A percentile compares a stretch with the other conserved stretches of the same genome.
phyloP scores from a whole-genome alignment of 495 filamentous ascomycete genomes.

The Lasiosphaeriaceae sp. region DNA sequence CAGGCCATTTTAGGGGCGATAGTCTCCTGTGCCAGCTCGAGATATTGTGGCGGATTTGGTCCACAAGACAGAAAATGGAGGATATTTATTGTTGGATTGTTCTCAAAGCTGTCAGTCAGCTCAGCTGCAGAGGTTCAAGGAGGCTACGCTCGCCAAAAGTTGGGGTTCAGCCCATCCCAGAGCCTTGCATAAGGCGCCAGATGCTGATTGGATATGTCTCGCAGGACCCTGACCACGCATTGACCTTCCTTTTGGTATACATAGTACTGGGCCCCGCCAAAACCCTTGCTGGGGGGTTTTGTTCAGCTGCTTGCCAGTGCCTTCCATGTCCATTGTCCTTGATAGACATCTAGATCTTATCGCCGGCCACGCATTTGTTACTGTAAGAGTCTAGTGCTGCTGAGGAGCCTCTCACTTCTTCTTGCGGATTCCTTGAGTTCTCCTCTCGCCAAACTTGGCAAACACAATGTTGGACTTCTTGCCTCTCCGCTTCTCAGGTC shows the following conservation, averaged over 20 bases:
- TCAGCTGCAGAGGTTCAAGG: background rate
- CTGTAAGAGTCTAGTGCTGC: background rate
- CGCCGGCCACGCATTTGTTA: background rate
- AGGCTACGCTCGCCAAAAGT: background rate
- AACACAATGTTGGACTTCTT: constrained; percentile 52
- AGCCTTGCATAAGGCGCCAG: background rate
- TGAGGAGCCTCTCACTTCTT: constrained; percentile 31
- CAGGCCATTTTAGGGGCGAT: constrained; percentile 5
- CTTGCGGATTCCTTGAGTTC: constrained; percentile 29
- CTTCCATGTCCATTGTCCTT: background rate
- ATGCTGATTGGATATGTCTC: constrained; percentile 2
- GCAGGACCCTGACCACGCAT: no score
- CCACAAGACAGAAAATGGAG: background rate
- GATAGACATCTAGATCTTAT: background rate
- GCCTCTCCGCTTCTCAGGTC: constrained; percentile 39
- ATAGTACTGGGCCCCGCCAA: no score
- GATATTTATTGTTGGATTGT: background rate
- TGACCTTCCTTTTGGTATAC: no score
- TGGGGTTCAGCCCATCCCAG: background rate
- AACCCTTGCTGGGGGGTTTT: background rate
- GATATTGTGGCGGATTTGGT: background rate
- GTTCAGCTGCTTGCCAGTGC: background rate
- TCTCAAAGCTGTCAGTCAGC: background rate
- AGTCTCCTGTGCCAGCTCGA: background rate
- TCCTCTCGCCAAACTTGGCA: constrained; percentile 45